Conservation (phyloP, 2,329 filamentous ascomycete genomes). For the Periconia digitata region DNA sequence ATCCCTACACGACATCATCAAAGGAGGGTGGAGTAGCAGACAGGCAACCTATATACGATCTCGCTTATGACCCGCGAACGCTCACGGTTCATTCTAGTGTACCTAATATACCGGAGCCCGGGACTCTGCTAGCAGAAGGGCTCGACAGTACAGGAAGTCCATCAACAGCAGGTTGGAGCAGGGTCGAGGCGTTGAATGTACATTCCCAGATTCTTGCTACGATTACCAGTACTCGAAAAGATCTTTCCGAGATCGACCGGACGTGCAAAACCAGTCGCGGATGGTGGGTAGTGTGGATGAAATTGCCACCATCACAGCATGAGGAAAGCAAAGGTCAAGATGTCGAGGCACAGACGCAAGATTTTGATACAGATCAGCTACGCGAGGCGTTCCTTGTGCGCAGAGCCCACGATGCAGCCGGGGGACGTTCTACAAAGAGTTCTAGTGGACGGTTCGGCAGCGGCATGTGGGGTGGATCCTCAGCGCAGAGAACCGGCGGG, state of each 20-base stretch:
- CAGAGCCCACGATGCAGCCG: slow-evolving; percentile 39
- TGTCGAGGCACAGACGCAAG: slow-evolving; percentile 9
- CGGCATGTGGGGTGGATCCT: slow-evolving; percentile 36
- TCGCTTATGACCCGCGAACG: slow-evolving; percentile 62
- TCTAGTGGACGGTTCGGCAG: slow-evolving; percentile 29
- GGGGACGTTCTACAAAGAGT: slow-evolving; percentile 14
- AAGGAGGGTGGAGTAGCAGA: slow-evolving; percentile 29
- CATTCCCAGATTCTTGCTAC: slow-evolving; percentile 63
- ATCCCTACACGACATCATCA: slow-evolving; percentile 41
- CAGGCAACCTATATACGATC: slow-evolving; percentile 57
- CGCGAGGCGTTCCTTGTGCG: slow-evolving; percentile 48
- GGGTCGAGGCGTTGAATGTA: slow-evolving; percentile 63
- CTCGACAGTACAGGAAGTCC: slow-evolving; percentile 14
- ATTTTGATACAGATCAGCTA: slow-evolving; percentile 34
- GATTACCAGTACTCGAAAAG: slow-evolving; percentile 52
- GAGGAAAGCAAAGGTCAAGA: slow-evolving; percentile 8
- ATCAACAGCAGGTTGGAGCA: slow-evolving; percentile 45
- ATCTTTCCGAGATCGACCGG: slow-evolving; percentile 55
- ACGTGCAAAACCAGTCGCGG: slow-evolving; percentile 65
- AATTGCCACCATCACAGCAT: slow-evolving; percentile 43
- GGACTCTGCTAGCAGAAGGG: slow-evolving; percentile 45
- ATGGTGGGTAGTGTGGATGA: slow-evolving; percentile 70
- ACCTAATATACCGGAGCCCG: slow-evolving; percentile 63
- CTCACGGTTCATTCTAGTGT: slow-evolving; percentile 63
- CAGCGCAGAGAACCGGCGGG: slow-evolving; percentile 38